Evolutionary conservation across 768 basidiomycete genomes (phyloP), one percentile per base, ranked within the genome.

Genomic region (Cystofilobasidium macerans): DNA sequence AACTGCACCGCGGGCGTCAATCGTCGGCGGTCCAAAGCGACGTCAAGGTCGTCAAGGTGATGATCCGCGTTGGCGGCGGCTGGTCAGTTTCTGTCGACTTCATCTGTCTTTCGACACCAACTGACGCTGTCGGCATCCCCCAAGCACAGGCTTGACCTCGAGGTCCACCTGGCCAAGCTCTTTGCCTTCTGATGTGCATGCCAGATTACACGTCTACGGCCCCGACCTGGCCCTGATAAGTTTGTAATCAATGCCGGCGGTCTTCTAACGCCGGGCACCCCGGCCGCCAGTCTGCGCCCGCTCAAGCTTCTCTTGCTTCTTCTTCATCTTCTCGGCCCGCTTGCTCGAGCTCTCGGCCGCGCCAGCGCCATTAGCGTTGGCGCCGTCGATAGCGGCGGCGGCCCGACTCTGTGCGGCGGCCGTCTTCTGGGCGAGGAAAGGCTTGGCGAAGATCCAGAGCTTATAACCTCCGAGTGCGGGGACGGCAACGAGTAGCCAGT

Each of bases 31-130:
- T 32, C 48, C 35, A 42, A 45, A 48, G 38, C 14, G 59, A 59
- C 30, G 51, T n/a, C 38, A 66, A 61, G 53, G 59, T 66, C 38
- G 16, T 42, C 45, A 66, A 66, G 38, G 65, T 66, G 12, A 66
- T 66, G 65, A 59, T 61, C 24, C 65, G 65, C n/a, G 33, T 66
- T 36, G 65, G 65, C 8, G 65, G 65, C 1, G 65, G 65, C 12
- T 66, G 62, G 43, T 36, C 13, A 11, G 43, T 40, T 38, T 54
- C 32, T 24, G 20, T 36, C n/a, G 13, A 1, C 33, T 32, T 18
- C 36, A n/a, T 32, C 32, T 42, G 35, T 6, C 43, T 40, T 3
- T 14, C 59, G 9, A 61, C 30, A 30, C 18, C 58, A 12, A 8
- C 35, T 43, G 33, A 2, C 28, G 13, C 42, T 42, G 42, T 20